Evolutionary conservation across 2,329 filamentous ascomycete genomes (phyloP).

Genomic region (Fusarium oxysporum): DNA sequence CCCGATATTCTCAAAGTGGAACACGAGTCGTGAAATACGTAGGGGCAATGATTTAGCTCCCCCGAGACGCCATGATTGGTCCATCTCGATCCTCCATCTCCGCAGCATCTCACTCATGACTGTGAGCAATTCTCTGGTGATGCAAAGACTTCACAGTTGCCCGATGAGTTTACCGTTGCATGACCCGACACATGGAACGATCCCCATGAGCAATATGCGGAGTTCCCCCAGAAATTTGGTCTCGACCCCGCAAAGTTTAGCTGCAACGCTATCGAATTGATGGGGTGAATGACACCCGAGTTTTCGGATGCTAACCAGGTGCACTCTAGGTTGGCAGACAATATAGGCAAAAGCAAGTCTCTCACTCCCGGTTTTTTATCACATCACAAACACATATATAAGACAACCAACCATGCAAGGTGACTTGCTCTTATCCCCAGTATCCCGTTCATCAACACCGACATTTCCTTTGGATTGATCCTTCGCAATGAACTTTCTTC

Average conservation of each 20-base stretch:
- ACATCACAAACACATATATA: slow-evolving; percentile 6
- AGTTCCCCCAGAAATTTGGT: background rate
- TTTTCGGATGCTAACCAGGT: background rate
- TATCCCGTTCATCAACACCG: background rate
- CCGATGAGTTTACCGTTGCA: background rate
- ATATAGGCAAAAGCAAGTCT: background rate
- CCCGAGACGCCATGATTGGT: slow-evolving; percentile 37
- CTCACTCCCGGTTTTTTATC: background rate
- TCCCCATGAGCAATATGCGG: background rate
- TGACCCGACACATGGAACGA: background rate
- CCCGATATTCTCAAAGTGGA: background rate
- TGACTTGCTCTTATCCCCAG: background rate
- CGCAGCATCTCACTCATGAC: background rate
- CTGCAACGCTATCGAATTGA: slow-evolving; percentile 5
- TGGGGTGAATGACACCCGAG: background rate
- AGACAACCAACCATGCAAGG: background rate
- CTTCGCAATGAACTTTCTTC: background rate
- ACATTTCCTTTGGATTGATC: rapidly evolving
- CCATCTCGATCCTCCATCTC: rapidly evolving
- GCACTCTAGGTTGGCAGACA: background rate
- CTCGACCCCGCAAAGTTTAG: slow-evolving; percentile 6
- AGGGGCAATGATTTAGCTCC: slow-evolving; percentile 36
- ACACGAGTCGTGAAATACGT: background rate
- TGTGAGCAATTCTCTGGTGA: background rate
- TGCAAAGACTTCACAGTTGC: background rate